phyloP scores from a whole-genome alignment of 1,284 basidiomycete genomes.

The Mixia osmundae region DNA sequence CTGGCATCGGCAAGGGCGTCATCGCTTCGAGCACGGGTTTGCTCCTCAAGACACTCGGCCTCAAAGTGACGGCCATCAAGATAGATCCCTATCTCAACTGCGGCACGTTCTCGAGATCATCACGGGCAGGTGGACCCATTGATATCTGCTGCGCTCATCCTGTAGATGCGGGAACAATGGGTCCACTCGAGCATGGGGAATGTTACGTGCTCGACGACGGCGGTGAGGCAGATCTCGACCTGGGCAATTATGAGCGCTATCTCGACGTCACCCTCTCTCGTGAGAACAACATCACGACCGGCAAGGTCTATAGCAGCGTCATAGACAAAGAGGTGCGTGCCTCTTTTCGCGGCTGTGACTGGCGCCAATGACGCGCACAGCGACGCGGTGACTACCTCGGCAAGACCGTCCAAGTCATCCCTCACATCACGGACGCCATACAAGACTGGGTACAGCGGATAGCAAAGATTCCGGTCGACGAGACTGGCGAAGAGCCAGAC shows the following conservation, averaged over 20 bases:
- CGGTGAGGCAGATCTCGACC: slow-evolving; percentile 89
- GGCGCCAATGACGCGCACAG: slow-evolving; percentile 24
- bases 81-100: slow-evolving; percentile 99
- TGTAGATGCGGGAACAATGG: slow-evolving; percentile 98
- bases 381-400: slow-evolving; percentile 90
- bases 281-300: slow-evolving; percentile 97
- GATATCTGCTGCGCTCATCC: no score
- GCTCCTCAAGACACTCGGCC: slow-evolving; percentile 77
- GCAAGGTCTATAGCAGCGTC: slow-evolving; percentile 90
- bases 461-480: slow-evolving; percentile 77
- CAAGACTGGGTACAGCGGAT: slow-evolving; percentile 98
- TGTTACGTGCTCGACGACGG: slow-evolving; percentile 97
- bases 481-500: slow-evolving; percentile 77
- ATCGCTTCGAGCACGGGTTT: slow-evolving; percentile 83
- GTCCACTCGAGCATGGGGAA: slow-evolving; percentile 94
- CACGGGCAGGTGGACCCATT: no score
- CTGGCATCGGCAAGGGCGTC: slow-evolving; percentile 26
- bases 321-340: slow-evolving; percentile 87
- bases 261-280: slow-evolving; percentile 77
- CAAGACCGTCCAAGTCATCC: slow-evolving; percentile 94
- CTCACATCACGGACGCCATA: slow-evolving; percentile 87
- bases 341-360: not conserved
- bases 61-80: slow-evolving; percentile 97
- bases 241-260: slow-evolving; percentile 97
- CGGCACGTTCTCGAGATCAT: no score